Evolutionary conservation across 2,329 filamentous ascomycete species (phyloP).

Genomic region (Nigrospora sphaerica): DNA sequence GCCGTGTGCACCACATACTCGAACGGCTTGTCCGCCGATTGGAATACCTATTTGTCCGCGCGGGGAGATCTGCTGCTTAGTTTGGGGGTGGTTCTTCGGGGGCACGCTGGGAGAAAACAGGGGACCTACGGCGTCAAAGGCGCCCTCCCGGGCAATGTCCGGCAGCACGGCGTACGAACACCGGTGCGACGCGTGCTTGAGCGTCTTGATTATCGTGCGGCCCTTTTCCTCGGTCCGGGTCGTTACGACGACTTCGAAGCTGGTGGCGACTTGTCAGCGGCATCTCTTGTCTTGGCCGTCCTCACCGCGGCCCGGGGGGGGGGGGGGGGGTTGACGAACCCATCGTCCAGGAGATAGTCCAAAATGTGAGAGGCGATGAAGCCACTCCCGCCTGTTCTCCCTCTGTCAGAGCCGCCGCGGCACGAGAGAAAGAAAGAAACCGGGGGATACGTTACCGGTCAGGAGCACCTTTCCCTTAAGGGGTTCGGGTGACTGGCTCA

Average conservation of each 20-base stretch:
- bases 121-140: constrained; percentile 51
- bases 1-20: constrained; percentile 70
- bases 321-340: constrained; percentile 18
- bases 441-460: constrained; percentile 13
- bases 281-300: background rate
- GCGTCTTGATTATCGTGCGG: constrained; percentile 30
- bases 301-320: too few relatives aligned
- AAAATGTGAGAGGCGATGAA: constrained; percentile 49
- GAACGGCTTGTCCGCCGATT: constrained; percentile 40
- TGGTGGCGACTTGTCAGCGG: constrained; percentile 29
- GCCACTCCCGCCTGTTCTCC: constrained; percentile 36
- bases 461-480: constrained; percentile 15
- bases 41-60: constrained; percentile 21
- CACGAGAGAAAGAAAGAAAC: too few relatives aligned
- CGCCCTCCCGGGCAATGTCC: constrained; percentile 62
- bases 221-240: constrained; percentile 42
- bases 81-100: background rate
- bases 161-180: constrained; percentile 50
- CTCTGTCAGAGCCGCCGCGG: too few relatives aligned
- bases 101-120: background rate
- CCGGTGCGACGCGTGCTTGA: constrained; percentile 13
- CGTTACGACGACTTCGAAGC: constrained; percentile 36
- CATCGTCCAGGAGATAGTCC: constrained; percentile 34
- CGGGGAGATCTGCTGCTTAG: background rate
- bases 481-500: background rate